Evolutionary conservation across 139 green algal genomes (phyloP), one percentile per base, ranked within the genome.

Genomic region (Volvox africanus): DNA sequence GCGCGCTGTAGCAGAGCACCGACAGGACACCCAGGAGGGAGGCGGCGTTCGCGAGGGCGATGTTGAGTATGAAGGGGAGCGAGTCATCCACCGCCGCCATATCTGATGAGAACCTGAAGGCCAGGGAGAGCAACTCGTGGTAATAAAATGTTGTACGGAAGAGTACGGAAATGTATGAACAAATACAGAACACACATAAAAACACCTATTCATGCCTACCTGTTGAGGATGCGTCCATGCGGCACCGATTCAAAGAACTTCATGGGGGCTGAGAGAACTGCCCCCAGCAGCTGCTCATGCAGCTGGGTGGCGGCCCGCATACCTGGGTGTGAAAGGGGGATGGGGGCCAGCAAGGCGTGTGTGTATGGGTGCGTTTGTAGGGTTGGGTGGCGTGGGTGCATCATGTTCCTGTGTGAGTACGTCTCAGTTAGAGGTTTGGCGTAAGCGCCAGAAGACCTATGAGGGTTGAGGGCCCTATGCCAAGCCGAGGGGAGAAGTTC

Each of bases 1-100:
- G 96, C 80, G 98, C 94, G 0, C 92, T 92, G 75, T 92, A 82
- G 36, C 87, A 83, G 87, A 99, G 92, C n/a, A 99, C 95, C 6
- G 86, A 84, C 18, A 97, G 77, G 36, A 97, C 85, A 2, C 97
- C 97, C 0, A 83, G 62, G 76, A 99, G 93, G 62, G 93, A 94
- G 84, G 95, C 93, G 44, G 88, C 37, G 89, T 97, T 96, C 35
- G 97, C 97, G 67, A 99, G 93, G 26, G 98, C 88, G 79, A 99
- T 99, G 95, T 99, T 99, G 37, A 95, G 69, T 30, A 98, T 98
- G 94, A 99, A 99, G 24, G 97, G 97, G 61, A 99, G 94, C 0
- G 92, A 95, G 93, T 99, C 97, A 76, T 99, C 97, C 22, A 97
- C 92, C 3, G 91, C 96, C n/a, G 93, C 94, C 21, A 89, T 92